These are phyloP conservation scores for Morella rubra DNA, from an alignment of 306 rosid genomes.

Conservation along the genomic window DNA sequence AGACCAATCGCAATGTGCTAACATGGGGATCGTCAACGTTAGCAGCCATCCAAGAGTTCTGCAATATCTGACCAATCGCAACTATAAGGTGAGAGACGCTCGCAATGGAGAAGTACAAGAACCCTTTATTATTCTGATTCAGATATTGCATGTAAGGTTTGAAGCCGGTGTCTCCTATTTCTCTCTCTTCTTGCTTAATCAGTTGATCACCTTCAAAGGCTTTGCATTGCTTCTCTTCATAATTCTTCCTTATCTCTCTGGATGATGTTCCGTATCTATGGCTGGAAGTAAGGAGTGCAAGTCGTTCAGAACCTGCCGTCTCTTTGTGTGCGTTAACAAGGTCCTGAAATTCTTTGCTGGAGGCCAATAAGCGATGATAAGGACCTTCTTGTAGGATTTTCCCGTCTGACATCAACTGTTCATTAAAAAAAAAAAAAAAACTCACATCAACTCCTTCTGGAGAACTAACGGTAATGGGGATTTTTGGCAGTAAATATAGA, in stretches of 20 bases:
- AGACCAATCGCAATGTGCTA: slow-evolving; percentile 24
- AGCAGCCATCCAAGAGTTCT: slow-evolving; percentile 57
- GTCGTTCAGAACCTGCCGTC: slow-evolving; percentile 37
- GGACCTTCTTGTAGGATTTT: slow-evolving; percentile 43
- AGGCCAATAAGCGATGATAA: slow-evolving; percentile 36
- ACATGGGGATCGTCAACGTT: slow-evolving; percentile 39
- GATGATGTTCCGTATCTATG: neutral
- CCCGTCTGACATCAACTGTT: slow-evolving; percentile 59
- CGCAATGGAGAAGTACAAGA: slow-evolving; percentile 31
- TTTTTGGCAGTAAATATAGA: neutral
- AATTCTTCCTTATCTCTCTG: slow-evolving; percentile 20
- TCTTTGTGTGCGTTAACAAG: slow-evolving; percentile 60
- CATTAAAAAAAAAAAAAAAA: neutral
- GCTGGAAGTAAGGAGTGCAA: neutral
- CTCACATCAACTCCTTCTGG: neutral
- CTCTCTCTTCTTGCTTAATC: slow-evolving; percentile 56
- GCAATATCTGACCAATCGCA: slow-evolving; percentile 39
- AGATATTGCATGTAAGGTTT: slow-evolving; percentile 56
- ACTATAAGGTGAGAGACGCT: slow-evolving; percentile 28
- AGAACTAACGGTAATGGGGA: neutral
- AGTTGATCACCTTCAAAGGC: slow-evolving; percentile 36
- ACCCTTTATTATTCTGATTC: slow-evolving; percentile 47
- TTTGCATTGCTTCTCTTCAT: slow-evolving; percentile 10
- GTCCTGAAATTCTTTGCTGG: slow-evolving; percentile 53
- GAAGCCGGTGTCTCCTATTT: slow-evolving; percentile 50